These are phyloP conservation scores for Ustilago loliicola DNA, from an alignment of 1,284 basidiomycete species.

Conservation along the genomic window DNA sequence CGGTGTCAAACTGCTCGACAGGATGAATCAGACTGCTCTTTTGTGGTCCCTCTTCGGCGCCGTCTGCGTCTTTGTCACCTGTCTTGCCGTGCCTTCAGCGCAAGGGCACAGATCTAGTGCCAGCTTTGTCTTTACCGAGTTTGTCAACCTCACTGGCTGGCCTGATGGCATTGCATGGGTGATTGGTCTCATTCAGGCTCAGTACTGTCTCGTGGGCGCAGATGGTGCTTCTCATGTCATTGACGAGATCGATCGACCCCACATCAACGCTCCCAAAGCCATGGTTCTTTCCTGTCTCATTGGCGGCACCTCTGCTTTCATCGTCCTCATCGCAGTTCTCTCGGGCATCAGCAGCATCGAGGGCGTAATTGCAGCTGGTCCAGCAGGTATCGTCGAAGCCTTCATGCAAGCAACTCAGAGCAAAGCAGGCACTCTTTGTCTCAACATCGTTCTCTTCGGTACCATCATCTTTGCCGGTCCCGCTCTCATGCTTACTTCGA, in stretches of 20 bases:
- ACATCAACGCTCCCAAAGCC: slow-evolving; percentile 48
- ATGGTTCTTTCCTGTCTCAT: slow-evolving; percentile 49
- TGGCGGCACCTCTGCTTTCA: slow-evolving; percentile 35
- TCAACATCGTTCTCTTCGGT: slow-evolving; percentile 31
- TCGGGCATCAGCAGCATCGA: slow-evolving; percentile 39
- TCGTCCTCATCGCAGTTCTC: slow-evolving; percentile 43
- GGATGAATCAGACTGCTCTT: slow-evolving; percentile 41
- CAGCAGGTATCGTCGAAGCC: slow-evolving; percentile 36
- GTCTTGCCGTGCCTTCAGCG: slow-evolving; percentile 31
- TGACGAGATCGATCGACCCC: slow-evolving; percentile 47
- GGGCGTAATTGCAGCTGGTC: slow-evolving; percentile 28
- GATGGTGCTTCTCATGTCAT: slow-evolving; percentile 52
- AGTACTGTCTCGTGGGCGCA: slow-evolving; percentile 45
- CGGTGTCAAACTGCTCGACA: slow-evolving; percentile 30
- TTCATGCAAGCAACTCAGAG: slow-evolving; percentile 32
- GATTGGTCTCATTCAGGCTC: slow-evolving; percentile 50
- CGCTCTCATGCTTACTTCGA: slow-evolving; percentile 39
- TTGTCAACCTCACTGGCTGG: slow-evolving; percentile 52
- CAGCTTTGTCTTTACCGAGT: slow-evolving; percentile 47
- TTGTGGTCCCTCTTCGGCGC: slow-evolving; percentile 33
- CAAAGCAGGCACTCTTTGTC: slow-evolving; percentile 24
- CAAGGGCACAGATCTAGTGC: slow-evolving; percentile 26
- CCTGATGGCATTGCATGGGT: slow-evolving; percentile 50
- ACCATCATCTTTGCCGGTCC: slow-evolving; percentile 44
- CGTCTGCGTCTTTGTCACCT: slow-evolving; percentile 37